Evolutionary conservation across 129 eudicot species (phyloP).

Genomic region (Oenanthe sinensis): DNA sequence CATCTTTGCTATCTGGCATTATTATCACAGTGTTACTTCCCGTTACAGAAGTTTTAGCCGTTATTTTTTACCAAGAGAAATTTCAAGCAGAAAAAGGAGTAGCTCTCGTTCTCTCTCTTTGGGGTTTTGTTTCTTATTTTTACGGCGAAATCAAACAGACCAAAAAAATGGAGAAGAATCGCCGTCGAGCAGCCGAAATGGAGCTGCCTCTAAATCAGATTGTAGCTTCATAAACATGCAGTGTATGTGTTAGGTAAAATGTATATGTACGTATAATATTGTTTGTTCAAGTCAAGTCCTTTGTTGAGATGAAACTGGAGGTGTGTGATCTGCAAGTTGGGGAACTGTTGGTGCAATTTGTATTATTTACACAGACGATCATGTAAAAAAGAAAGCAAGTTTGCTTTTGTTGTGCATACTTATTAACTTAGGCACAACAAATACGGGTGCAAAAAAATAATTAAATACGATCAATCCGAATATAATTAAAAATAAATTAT

Average conservation of each 20-base stretch:
- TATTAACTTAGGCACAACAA: no score
- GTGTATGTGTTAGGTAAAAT: neutral
- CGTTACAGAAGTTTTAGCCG: conserved; percentile 28
- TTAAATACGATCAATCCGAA: no score
- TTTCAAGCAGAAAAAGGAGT: conserved; percentile 37
- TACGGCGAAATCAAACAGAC: conserved; percentile 29
- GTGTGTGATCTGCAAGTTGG: neutral
- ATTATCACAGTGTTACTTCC: conserved; percentile 36
- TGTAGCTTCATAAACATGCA: neutral
- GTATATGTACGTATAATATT: neutral
- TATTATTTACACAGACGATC: neutral
- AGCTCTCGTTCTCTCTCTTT: conserved; percentile 38
- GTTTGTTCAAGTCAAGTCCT: neutral
- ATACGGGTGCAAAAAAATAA: no score
- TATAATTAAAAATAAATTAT: no score
- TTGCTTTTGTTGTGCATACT: no score
- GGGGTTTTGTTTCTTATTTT: conserved; percentile 43
- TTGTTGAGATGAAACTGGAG: neutral
- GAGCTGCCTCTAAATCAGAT: neutral
- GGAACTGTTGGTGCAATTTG: neutral
- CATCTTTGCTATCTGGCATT: conserved; percentile 37
- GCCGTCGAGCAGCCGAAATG: neutral
- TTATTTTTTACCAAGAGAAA: conserved; percentile 38
- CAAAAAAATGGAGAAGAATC: neutral
- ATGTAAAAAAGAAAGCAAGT: neutral